A percentile compares a stretch with the other conserved stretches of the same genome.
Evolutionary conservation across 1,284 basidiomycete genomes (phyloP).

Genomic region (Earliella scabrosa): DNA sequence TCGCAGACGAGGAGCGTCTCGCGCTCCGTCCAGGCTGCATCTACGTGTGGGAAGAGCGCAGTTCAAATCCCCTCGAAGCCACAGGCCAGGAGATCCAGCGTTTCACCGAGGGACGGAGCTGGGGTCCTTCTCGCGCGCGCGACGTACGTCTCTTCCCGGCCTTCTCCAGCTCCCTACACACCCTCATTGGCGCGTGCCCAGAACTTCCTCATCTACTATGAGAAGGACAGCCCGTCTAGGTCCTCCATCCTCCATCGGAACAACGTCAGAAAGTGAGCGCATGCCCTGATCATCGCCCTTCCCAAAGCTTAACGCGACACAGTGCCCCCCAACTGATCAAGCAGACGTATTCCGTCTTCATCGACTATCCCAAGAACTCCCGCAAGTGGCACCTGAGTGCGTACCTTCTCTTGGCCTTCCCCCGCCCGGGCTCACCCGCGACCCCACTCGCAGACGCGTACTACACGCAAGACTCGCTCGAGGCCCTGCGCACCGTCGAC

Average conservation of each 20-base stretch:
- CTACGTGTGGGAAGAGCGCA: conserved; percentile 52
- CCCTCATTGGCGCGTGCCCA: conserved; percentile 12
- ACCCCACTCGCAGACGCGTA: conserved; percentile 40
- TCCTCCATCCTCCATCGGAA: conserved; percentile 34
- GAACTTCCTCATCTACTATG: conserved; percentile 46
- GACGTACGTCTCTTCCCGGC: conserved; percentile 38
- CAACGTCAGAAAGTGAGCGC: conserved; percentile 27
- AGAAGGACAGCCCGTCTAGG: conserved; percentile 38
- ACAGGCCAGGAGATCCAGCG: conserved; percentile 47
- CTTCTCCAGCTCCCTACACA: conserved; percentile 1
- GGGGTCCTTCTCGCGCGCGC: conserved; percentile 38
- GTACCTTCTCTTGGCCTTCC: conserved; percentile 14
- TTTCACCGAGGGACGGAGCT: conserved; percentile 45
- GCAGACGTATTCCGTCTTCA: conserved; percentile 48
- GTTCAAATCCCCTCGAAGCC: conserved; percentile 41
- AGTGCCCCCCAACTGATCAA: conserved; percentile 43
- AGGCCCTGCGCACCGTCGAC: conserved; percentile 60
- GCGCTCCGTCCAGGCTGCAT: conserved; percentile 45
- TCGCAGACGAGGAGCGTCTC: conserved; percentile 48
- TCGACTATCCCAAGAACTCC: conserved; percentile 37
- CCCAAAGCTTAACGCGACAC: background rate
- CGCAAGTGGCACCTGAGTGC: conserved; percentile 49
- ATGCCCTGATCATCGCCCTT: background rate
- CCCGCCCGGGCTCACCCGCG: background rate
- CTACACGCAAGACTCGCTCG: conserved; percentile 49